A percentile compares a stretch with the other conserved stretches of the same genome.
Conservation (phyloP, 2,329 filamentous ascomycete genomes). For the Aschersonia sp. region DNA sequence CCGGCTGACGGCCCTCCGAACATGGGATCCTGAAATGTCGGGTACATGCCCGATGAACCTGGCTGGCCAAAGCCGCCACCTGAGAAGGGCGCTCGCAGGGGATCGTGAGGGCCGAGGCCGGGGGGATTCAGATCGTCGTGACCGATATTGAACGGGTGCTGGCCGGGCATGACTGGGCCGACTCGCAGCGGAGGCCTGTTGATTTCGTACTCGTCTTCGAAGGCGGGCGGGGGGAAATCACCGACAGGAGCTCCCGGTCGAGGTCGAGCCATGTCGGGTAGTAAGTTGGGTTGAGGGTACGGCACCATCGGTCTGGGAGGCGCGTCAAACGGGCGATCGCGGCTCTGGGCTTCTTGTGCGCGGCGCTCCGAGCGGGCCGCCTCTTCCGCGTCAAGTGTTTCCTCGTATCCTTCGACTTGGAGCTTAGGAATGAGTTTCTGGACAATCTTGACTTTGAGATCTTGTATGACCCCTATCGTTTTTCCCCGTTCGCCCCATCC, state of each 20-base stretch:
- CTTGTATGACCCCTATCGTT: slow-evolving; percentile 43
- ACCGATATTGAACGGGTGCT: slow-evolving; percentile 56
- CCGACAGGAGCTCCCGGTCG: slow-evolving; percentile 51
- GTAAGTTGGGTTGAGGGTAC: slow-evolving; percentile 51
- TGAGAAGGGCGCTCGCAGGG: slow-evolving; percentile 53
- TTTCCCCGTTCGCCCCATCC: not conserved
- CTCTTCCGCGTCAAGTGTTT: slow-evolving; percentile 28
- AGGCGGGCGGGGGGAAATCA: slow-evolving; percentile 75
- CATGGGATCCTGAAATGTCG: slow-evolving; percentile 82
- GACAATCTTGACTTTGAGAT: slow-evolving; percentile 67
- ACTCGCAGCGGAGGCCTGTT: slow-evolving; percentile 36
- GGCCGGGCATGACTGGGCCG: slow-evolving; percentile 21
- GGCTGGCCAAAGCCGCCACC: slow-evolving; percentile 43
- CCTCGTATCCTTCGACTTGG: slow-evolving; percentile 66
- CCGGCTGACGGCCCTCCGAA: slow-evolving; percentile 36
- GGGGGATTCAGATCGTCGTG: slow-evolving; percentile 79
- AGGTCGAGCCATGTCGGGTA: slow-evolving; percentile 40
- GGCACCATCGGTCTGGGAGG: slow-evolving; percentile 48
- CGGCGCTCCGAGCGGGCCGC: slow-evolving; percentile 25
- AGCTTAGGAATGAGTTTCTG: slow-evolving; percentile 70
- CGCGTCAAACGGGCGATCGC: slow-evolving; percentile 18
- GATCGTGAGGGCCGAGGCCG: slow-evolving; percentile 73
- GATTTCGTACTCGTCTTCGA: slow-evolving; percentile 86
- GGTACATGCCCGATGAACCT: slow-evolving; percentile 77
- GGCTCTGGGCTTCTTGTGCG: slow-evolving; percentile 23